Percentiles rank a stretch among this genome's conserved stretches.
phyloP scores from a whole-genome alignment of 208 protist species.

The Crithidia brevicula region DNA sequence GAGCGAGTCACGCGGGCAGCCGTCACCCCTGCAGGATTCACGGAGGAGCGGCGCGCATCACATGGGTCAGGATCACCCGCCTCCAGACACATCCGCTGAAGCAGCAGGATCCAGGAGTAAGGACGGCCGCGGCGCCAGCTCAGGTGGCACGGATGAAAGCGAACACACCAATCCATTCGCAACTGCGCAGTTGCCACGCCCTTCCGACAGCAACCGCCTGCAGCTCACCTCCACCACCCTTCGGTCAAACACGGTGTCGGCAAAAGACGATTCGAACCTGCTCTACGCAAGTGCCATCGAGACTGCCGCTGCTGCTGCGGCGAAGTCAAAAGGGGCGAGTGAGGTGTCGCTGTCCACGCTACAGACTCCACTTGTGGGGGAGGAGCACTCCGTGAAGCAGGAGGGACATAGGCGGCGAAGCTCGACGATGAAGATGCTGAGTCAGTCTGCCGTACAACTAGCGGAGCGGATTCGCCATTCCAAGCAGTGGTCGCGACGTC shows the following conservation, averaged over 20 bases:
- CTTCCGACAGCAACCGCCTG: not conserved
- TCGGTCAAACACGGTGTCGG: not conserved
- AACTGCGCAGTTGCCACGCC: no score
- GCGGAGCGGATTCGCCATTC: not conserved
- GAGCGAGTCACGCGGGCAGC: not conserved
- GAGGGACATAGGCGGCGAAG: not conserved
- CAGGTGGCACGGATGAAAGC: no score
- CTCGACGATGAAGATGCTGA: conserved; percentile 1
- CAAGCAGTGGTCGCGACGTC: not conserved
- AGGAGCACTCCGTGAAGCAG: no score
- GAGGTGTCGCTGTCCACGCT: no score
- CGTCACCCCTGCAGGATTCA: no score
- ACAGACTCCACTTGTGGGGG: no score
- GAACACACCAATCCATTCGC: no score
- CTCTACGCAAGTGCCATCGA: not conserved
- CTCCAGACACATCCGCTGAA: not conserved
- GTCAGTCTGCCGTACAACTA: not conserved
- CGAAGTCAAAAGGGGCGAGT: no score
- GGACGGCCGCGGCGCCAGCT: no score
- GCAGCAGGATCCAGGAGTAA: no score
- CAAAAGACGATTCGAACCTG: not conserved
- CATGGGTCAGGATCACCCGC: not conserved
- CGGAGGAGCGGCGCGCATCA: no score
- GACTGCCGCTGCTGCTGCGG: no score
- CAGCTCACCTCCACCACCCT: not conserved